Evolutionary conservation across 148 eudicot species (phyloP), one percentile per base, ranked within the genome.

Genomic region (Rhododendron simsii): DNA sequence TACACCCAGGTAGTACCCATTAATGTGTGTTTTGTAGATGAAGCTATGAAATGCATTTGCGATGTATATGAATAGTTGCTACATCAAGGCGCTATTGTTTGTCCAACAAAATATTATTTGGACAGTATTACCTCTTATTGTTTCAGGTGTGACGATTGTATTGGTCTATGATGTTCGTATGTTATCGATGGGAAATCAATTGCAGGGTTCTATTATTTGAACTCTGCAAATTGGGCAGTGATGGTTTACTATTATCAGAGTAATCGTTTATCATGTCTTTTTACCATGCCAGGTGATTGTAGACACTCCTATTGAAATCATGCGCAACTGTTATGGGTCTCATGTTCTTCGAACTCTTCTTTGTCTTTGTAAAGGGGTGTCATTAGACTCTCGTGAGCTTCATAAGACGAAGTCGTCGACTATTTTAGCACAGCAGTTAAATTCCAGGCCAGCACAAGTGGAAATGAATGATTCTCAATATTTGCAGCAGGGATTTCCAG

Each of bases 341-440:
- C 99, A 97, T 91, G 99, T 97, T 86, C 91, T 97, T 9, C 91
- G 99, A 78, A 93, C 98, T 87, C 92, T 97, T 86, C 95, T 97
- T 79, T 94, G 98, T 90, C 92, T 97, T 47, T 97, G 98, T 89
- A 92, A 93, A 94, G 99, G 99, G 87, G 98, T 91, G 59, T 89
- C 93, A 21, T 85, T 93, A 55, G 92, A 93, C 85, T 88, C 92
- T 80, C 85, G 92, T 20, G 95, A 95, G 86, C 90, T 94, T 84
- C 98, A 91, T 91, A 85, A 88, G 82, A 89, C 92, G 85, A 95
- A 93, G 84, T 86, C 98, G 77, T 91, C 99, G 11, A 80, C 81
- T 80, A 89, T 82, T 75, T 89, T 95, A 86, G 95, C 98, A 39
- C 91, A 88, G 63, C 91, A 96, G 88, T 86, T 94, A 87, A 97